A percentile compares a stretch with the other conserved stretches of the same genome.
These are phyloP conservation scores for Neocatenulostroma microsporum DNA, from an alignment of 2,329 filamentous ascomycete genomes.

Conservation along the genomic window DNA sequence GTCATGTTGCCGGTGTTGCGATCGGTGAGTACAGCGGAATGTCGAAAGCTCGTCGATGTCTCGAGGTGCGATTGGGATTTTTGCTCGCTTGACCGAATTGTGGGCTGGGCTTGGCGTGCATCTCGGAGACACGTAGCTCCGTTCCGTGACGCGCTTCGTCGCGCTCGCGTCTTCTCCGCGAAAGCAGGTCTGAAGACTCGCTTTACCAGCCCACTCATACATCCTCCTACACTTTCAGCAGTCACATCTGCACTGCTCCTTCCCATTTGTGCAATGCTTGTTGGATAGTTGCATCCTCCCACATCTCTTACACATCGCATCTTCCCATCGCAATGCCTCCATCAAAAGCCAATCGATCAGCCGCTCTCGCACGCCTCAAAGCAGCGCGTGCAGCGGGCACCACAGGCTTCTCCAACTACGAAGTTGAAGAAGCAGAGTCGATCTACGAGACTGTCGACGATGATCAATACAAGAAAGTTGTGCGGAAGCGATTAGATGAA, in stretches of 20 bases:
- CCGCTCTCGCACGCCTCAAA: constrained; percentile 67
- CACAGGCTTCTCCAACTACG: constrained; percentile 79
- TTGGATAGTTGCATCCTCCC: background rate
- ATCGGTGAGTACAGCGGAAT: too few species aligned
- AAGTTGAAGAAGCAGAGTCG: constrained; percentile 73
- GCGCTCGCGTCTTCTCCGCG: too few species aligned
- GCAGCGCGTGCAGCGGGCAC: constrained; percentile 83
- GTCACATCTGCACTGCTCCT: background rate
- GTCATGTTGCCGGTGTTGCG: constrained; percentile 44
- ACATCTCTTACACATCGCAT: background rate
- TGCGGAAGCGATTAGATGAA: constrained; percentile 77
- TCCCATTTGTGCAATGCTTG: background rate
- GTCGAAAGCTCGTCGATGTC: constrained; percentile 5
- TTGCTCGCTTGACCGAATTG: background rate
- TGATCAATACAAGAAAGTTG: constrained; percentile 93
- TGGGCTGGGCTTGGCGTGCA: background rate
- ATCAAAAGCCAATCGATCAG: constrained; percentile 27
- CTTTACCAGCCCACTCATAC: background rate
- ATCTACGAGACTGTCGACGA: constrained; percentile 97
- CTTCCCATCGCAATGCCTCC: constrained; percentile 26
- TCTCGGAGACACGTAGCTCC: too few species aligned
- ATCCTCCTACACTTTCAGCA: background rate
- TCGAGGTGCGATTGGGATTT: constrained; percentile 5
- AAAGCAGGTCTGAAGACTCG: too few species aligned
- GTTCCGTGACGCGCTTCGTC: background rate